These are phyloP conservation scores for Auxenochlorella pyrenoidosa DNA, from an alignment of 139 green algal genomes.

Conservation along the genomic window DNA sequence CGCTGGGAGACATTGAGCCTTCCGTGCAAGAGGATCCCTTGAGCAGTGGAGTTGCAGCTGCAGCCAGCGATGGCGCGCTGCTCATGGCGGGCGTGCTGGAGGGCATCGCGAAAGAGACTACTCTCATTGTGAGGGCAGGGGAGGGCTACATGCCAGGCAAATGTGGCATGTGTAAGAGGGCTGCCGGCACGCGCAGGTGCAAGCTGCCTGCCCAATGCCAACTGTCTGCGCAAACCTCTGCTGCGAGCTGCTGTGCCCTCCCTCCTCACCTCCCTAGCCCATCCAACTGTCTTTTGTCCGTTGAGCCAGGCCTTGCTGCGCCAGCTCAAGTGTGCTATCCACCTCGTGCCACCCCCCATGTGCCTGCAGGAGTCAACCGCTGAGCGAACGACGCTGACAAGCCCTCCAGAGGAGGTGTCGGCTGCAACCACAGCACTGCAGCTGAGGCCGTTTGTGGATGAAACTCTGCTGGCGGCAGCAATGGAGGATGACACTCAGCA, in stretches of 20 bases:
- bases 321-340: too few relatives aligned
- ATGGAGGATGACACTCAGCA: not conserved
- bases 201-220: too few relatives aligned
- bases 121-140: slow-evolving; percentile 4
- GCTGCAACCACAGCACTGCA: slow-evolving; percentile 6
- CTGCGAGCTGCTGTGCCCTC: too few relatives aligned
- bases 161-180: too few relatives aligned
- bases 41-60: not conserved
- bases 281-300: too few relatives aligned
- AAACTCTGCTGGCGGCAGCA: not conserved
- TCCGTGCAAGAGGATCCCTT: not conserved
- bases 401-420: slow-evolving; percentile 30
- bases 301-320: too few relatives aligned
- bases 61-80: not conserved
- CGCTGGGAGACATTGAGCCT: not conserved
- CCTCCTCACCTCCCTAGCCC: too few relatives aligned
- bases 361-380: slow-evolving; percentile 9
- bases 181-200: too few relatives aligned
- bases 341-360: not conserved
- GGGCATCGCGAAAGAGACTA: not conserved
- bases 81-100: not conserved
- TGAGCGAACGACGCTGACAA: slow-evolving; percentile 5
- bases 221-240: too few relatives aligned
- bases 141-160: too few relatives aligned
- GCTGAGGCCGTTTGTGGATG: slow-evolving; percentile 5